Evolutionary conservation across 768 basidiomycete species (phyloP), one percentile per base, ranked within the genome.

Genomic region (Mycena vitilis): DNA sequence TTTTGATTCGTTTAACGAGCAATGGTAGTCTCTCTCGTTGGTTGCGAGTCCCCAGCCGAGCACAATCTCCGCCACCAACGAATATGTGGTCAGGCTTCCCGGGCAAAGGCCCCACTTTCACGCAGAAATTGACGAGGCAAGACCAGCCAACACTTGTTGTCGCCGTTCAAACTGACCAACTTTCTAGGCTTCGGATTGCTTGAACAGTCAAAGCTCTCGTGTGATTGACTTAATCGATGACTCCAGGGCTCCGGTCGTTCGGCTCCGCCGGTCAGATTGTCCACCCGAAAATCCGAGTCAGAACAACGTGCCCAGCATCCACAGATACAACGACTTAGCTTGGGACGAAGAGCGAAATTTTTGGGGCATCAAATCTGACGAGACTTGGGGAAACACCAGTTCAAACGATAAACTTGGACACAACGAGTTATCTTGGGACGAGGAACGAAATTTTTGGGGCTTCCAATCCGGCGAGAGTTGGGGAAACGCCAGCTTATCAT

Each of bases 241-340:
- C 47, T 53, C 69, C 34, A 37, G 5, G 38, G 16, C 40, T 23
- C 62, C 57, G 23, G 23, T 71, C 34, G 65, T 65, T 61, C 66
- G 70, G 60, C 70, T 71, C 66, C 63, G 66, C 1, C 58, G 51
- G 23, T 20, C 52, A 23, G 10, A 37, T 20, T 25, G 25, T 44
- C 59, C 54, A 18, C 60, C 65, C 52, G 63, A 60, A 22, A 51
- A 53, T 37, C 56, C 45, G 61, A 66, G 60, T 63, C 70, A 65
- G 44, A 51, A 61, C 61, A 36, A 30, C n/a, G 36, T 18, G 36
- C 47, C 38, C 5, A 55, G 30, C 64, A 65, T 65, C 63, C 42
- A 44, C 49, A 49, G 15, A 37, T 44, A 62, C 58, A 49, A 63
- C 40, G 53, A 62, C 2, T 15, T 64, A 8, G 38, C 55, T 15